Conservation (phyloP, 1,139 yeast species). For the Candida tetrigidarum region DNA sequence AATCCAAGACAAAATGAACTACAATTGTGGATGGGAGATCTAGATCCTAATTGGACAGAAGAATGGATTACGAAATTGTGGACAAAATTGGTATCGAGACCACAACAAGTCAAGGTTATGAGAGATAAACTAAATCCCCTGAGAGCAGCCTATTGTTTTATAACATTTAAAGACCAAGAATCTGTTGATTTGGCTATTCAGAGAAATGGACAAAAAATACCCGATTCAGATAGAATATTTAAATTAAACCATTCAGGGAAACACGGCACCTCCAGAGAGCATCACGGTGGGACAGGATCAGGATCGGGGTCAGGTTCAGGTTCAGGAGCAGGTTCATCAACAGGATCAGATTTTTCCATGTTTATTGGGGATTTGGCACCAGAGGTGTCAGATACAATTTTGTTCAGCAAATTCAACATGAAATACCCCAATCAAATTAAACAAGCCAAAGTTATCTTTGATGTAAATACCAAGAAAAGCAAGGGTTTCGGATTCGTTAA, state of each 20-base stretch:
- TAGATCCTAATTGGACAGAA: slow-evolving; percentile 88
- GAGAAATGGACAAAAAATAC: slow-evolving; percentile 71
- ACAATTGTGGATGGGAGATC: slow-evolving; percentile 92
- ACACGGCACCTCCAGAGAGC: slow-evolving; percentile 10
- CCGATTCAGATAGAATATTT: slow-evolving; percentile 58
- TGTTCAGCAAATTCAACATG: slow-evolving; percentile 70
- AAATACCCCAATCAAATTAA: slow-evolving; percentile 72
- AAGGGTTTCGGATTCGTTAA: slow-evolving; percentile 95
- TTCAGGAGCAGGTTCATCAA: too few relatives aligned
- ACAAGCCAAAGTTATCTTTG: slow-evolving; percentile 87
- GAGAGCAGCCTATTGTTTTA: slow-evolving; percentile 68
- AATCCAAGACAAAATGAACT: slow-evolving; percentile 13
- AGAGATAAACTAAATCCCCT: slow-evolving; percentile 34
- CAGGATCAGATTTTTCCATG: slow-evolving; percentile 15
- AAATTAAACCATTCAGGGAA: slow-evolving; percentile 91
- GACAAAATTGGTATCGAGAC: slow-evolving; percentile 47
- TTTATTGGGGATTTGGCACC: slow-evolving; percentile 88
- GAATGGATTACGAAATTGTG: slow-evolving; percentile 67
- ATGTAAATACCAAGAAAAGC: slow-evolving; percentile 73
- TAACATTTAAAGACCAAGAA: slow-evolving; percentile 70
- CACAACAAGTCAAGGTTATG: slow-evolving; percentile 40
- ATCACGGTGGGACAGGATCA: slow-evolving; percentile 27
- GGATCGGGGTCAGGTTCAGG: too few relatives aligned
- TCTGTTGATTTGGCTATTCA: slow-evolving; percentile 73
- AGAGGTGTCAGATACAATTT: slow-evolving; percentile 72